A percentile compares a stretch with the other conserved stretches of the same genome.
Conservation (phyloP, 192 early-diverging fungal genomes). For the Coemansia sp. region DNA sequence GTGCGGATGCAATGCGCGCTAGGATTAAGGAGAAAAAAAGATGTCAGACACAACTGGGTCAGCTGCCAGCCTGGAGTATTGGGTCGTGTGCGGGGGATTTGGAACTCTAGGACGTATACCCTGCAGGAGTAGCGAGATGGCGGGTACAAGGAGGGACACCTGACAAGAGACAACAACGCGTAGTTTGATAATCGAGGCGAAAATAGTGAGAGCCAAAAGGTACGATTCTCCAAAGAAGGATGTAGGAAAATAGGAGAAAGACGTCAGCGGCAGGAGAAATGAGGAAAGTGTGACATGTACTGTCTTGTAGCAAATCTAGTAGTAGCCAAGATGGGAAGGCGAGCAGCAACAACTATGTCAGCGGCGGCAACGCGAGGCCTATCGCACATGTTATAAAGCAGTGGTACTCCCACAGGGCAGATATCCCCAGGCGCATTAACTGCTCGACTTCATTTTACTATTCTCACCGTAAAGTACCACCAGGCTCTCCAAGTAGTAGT, state of each 20-base stretch:
- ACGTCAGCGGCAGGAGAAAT: background rate
- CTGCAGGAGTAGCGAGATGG: background rate
- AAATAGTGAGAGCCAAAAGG: background rate
- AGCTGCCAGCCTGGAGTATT: background rate
- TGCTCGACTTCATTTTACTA: constrained; percentile 2
- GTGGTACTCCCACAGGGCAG: background rate
- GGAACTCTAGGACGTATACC: background rate
- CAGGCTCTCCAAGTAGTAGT: background rate
- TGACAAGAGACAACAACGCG: background rate
- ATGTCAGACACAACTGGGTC: background rate
- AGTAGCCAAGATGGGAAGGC: background rate
- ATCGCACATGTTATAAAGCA: background rate
- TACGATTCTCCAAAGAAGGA: background rate
- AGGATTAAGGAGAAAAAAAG: background rate
- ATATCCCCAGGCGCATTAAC: constrained; percentile 5
- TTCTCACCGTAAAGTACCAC: constrained; percentile 1
- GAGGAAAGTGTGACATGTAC: background rate
- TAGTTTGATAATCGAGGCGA: constrained; percentile 1
- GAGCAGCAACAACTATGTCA: constrained; percentile 3
- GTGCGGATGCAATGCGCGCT: background rate
- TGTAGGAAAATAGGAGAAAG: background rate
- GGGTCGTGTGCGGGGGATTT: background rate
- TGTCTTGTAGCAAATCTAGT: background rate
- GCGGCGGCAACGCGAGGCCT: constrained; percentile 1
- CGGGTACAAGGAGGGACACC: background rate